Base-by-base conservation (phyloP, 768 basidiomycete genomes). In the Calvatia gigantea region DNA sequence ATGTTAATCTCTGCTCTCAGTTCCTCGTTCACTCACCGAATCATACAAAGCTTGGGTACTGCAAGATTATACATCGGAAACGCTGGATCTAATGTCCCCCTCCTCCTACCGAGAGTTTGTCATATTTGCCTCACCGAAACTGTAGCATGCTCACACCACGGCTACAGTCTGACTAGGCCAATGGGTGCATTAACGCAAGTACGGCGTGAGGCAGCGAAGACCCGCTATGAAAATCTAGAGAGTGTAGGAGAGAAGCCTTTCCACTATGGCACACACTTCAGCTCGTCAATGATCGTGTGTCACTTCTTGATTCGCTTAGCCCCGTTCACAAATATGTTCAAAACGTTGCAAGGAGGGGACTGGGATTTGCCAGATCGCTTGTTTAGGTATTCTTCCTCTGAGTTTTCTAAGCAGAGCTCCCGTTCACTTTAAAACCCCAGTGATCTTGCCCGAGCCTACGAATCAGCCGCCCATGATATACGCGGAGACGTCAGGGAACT, bases 271-370 rank as follows among this genome's bases (percentile, higher is more conserved):
- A 97, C 95, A 0, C 95, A 98, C 66, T 98, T 94, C 65, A 92
- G 90, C 65, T 95, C 93, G 8, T 95, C 93, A 2, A 97, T 97
- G 94, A 96, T 94, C 56, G 91, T 94, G 42, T 95, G 93, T 73
- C 94, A 96, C 61, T 97, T 90, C 73, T 72, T 96, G 62, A 95
- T 98, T 52, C 81, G 95, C 19, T 73, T 95, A 62, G 84, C 87
- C 12, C 95, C 95, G 0, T 98, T 89, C 67, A 95, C 94, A 23
- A 85, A 88, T 64, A 95, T 96, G 87, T 98, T 95, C 78, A 92
- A 94, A 72, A 92, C 90, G 2, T 70, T 97, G 29, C 74, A 96
- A 83, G 95, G 95, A 8, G 95, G 95, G 5, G 89, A 93, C 63
- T 97, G 94, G 86, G 95, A 98, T 72, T 70, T 97, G 14, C 94